These are phyloP conservation scores for Nidularia pulvinata DNA, from an alignment of 768 basidiomycete species.

Conservation along the genomic window DNA sequence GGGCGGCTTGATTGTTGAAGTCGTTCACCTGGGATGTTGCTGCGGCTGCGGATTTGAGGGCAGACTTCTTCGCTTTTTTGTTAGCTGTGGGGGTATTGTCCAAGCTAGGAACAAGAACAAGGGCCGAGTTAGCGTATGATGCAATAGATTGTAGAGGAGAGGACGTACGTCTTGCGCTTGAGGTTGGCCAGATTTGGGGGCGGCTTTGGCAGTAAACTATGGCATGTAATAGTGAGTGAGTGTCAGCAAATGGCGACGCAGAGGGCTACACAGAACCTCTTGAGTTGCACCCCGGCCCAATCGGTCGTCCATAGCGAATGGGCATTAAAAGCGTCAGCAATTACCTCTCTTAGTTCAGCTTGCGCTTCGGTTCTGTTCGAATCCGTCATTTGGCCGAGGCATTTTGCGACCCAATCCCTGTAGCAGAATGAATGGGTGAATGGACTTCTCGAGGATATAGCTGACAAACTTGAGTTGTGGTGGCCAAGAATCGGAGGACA, in stretches of 20 bases:
- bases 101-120: too few relatives aligned
- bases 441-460: background rate
- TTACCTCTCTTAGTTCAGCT: constrained; percentile 94
- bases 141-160: background rate
- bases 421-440: constrained; percentile 10
- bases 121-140: background rate
- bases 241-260: constrained; percentile 7
- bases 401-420: constrained; percentile 96
- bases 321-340: constrained; percentile 87
- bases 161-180: constrained; percentile 71
- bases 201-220: constrained; percentile 63
- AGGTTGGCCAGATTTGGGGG: constrained; percentile 45
- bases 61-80: constrained; percentile 65
- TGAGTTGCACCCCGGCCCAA: constrained; percentile 86
- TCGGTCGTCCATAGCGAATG: constrained; percentile 92
- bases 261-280: constrained; percentile 57
- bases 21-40: constrained; percentile 40
- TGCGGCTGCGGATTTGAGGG: constrained; percentile 36
- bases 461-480: constrained; percentile 69
- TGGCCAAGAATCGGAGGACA: constrained; percentile 84
- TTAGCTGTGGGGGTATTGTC: constrained; percentile 23
- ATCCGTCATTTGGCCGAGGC: constrained; percentile 90
- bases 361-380: constrained; percentile 87
- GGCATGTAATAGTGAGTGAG: constrained; percentile 10
- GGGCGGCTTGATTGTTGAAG: constrained; percentile 64